A percentile compares a stretch with the other conserved stretches of the same genome.
Evolutionary conservation across 139 green algal species (phyloP).

Genomic region (Marvania coccoides): DNA sequence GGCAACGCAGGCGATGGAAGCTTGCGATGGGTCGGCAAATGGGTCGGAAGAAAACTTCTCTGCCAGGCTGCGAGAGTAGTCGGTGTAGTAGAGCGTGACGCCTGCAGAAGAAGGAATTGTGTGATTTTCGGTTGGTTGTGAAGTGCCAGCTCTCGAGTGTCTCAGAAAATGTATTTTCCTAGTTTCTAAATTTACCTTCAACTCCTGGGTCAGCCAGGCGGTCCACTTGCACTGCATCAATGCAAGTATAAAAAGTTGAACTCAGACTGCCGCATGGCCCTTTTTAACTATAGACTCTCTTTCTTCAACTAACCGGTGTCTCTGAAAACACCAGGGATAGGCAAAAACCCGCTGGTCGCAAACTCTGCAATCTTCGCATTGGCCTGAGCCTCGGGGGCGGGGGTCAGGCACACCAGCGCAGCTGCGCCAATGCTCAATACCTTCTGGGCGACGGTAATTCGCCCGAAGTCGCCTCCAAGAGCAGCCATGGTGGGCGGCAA

Average conservation of each 20-base stretch:
- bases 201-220: background rate
- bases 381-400: background rate
- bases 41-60: constrained; percentile 77
- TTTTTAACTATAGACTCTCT: too few species aligned
- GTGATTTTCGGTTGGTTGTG: too few species aligned
- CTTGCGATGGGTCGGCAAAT: constrained; percentile 65
- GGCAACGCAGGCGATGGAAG: constrained; percentile 61
- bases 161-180: too few species aligned
- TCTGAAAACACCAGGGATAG: background rate
- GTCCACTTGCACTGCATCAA: background rate
- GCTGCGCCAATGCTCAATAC: constrained; percentile 1
- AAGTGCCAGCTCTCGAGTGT: too few species aligned
- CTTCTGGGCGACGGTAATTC: background rate
- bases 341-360: constrained; percentile 52
- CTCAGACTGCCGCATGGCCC: too few species aligned
- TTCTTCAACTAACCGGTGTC: too few species aligned
- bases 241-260: too few species aligned
- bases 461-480: too few species aligned
- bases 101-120: constrained; percentile 27
- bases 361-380: constrained; percentile 61
- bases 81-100: constrained; percentile 70
- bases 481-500: too few species aligned
- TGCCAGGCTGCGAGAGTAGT: constrained; percentile 70
- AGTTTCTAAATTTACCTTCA: too few species aligned
- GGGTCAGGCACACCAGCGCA: background rate